Evolutionary conservation across 192 early-diverging fungal genomes (phyloP), one percentile per base, ranked within the genome.

Genomic region (Coemansia furcata): DNA sequence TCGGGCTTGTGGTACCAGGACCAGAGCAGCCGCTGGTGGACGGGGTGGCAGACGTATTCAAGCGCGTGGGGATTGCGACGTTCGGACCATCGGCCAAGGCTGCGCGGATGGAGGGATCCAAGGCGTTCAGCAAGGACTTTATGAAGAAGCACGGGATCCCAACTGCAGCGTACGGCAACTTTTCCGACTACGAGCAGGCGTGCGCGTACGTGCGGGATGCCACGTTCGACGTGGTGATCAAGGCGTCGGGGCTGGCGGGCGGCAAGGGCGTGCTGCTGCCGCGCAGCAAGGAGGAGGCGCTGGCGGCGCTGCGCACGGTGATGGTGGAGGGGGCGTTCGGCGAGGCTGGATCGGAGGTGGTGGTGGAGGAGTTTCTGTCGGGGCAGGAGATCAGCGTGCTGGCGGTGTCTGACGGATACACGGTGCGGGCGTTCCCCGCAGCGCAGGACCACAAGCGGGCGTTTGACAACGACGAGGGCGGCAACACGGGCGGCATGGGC

Each of bases 401-500:
- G 72, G 87, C 94, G 12, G 87, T 99, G 65, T 89, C 94, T 14
- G 96, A 98, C 74, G 98, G 96, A 52, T 96, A 99, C 86, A 95
- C 94, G 1, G 84, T 98, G 49, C 75, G 92, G 30, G 83, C 91
- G 44, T 85, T 95, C 72, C 98, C 98, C 10, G 92, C 92, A 52
- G 96, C 96, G 33, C 98, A 99, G 85, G 98, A 99, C 74, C 98
- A 99, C 85, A 99, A 99, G 85, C 93, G 98, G 39, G 92, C 91
- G n/a, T 87, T 89, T 67, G 95, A 99, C 62, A 89, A 91, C 69
- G 98, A 99, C 72, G 79, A 86, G 69, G 95, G 98, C 0, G 93
- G 92, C 60, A 99, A 98, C 86, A 98, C 95, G 3, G 98, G 98
- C 65, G 98, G 98, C 55, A 99, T 99, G 98, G 98, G 98, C 9